Evolutionary conservation across 2,329 filamentous ascomycete species (phyloP).

Genomic region (Chrysoporthe cubensis): DNA sequence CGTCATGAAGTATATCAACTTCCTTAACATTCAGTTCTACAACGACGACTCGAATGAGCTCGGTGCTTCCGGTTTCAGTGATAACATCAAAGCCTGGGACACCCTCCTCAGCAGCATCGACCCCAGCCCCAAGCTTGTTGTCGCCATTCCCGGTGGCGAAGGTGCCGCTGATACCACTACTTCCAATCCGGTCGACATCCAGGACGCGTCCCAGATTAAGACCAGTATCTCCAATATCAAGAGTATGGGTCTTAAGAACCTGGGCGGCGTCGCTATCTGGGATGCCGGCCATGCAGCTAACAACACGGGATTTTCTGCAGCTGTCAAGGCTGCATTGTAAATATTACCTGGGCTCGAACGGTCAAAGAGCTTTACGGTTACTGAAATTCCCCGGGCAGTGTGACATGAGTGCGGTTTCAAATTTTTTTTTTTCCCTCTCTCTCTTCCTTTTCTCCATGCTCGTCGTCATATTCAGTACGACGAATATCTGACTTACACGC

Average conservation of each 20-base stretch:
- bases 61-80: slow-evolving; percentile 15
- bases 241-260: slow-evolving; percentile 10
- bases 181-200: not conserved
- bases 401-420: too few species aligned
- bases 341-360: too few species aligned
- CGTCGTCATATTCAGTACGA: not conserved
- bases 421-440: too few species aligned
- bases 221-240: slow-evolving; percentile 13
- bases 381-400: too few species aligned
- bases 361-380: too few species aligned
- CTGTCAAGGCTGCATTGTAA: slow-evolving; percentile 18
- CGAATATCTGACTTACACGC: not conserved
- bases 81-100: slow-evolving; percentile 17
- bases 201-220: slow-evolving; percentile 19
- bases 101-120: slow-evolving; percentile 10
- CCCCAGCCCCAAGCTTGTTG: slow-evolving; percentile 24
- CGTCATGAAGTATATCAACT: slow-evolving; percentile 18
- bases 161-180: slow-evolving; percentile 4
- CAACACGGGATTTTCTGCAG: slow-evolving; percentile 13
- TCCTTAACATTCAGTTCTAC: slow-evolving; percentile 26
- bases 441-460: not conserved
- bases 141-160: slow-evolving; percentile 18
- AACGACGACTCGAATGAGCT: slow-evolving; percentile 20
- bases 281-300: slow-evolving; percentile 18
- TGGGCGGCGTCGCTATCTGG: slow-evolving; percentile 25